A percentile compares a stretch with the other conserved stretches of the same genome.
phyloP scores from a whole-genome alignment of 1,284 basidiomycete species.

The Trichosporon ovoides region DNA sequence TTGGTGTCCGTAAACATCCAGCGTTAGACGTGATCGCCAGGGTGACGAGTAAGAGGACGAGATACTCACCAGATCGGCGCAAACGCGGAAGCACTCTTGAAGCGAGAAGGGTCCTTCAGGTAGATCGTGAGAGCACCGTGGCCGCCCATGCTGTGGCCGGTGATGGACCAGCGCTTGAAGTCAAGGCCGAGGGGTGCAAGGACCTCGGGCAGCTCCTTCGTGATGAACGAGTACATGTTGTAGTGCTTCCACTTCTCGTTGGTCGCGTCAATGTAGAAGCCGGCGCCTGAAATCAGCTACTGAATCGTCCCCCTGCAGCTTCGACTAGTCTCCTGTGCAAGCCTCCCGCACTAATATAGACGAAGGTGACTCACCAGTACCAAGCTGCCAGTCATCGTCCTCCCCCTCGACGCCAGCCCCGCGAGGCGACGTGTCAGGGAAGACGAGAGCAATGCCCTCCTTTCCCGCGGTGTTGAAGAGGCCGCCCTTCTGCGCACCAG shows the following conservation, averaged over 20 bases:
- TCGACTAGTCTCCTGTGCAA: too few species aligned
- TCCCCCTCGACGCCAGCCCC: slow-evolving; percentile 87
- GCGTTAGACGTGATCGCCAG: too few species aligned
- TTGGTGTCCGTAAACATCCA: too few species aligned
- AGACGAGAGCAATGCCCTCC: slow-evolving; percentile 83
- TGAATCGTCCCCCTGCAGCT: too few species aligned
- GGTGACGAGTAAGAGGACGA: too few species aligned
- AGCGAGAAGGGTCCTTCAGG: slow-evolving; percentile 64
- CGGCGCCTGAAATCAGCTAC: too few species aligned
- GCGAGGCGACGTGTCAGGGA: slow-evolving; percentile 92
- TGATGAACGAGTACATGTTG: slow-evolving; percentile 82
- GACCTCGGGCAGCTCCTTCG: slow-evolving; percentile 71
- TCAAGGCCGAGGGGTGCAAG: slow-evolving; percentile 62
- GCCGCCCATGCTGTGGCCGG: slow-evolving; percentile 90
- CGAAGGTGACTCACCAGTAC: slow-evolving; percentile 55
- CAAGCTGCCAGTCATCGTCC: slow-evolving; percentile 84
- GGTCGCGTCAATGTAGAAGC: slow-evolving; percentile 89
- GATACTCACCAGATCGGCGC: slow-evolving; percentile 65
- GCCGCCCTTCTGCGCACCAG: slow-evolving; percentile 82
- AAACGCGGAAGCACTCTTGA: slow-evolving; percentile 85
- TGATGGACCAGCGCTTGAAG: slow-evolving; percentile 57
- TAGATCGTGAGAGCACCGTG: slow-evolving; percentile 92
- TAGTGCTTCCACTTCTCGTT: slow-evolving; percentile 77
- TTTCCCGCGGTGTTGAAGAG: slow-evolving; percentile 74
- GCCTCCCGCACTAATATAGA: too few species aligned